These are phyloP conservation scores for Chaetoceros tenuissimus DNA, from an alignment of 108 stramenopile species.

Conservation along the genomic window DNA sequence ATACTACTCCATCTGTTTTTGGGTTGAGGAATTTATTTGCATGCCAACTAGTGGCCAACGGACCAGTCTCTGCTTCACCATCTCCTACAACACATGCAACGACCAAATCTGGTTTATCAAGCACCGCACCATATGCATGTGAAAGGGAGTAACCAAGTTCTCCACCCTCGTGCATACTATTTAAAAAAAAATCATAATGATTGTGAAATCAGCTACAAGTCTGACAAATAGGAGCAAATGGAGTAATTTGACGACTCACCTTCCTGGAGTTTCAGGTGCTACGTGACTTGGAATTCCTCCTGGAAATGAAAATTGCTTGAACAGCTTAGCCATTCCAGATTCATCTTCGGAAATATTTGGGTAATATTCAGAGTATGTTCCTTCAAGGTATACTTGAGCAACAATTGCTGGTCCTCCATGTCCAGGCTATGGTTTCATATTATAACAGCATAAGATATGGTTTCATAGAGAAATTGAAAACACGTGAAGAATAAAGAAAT, in stretches of 20 bases:
- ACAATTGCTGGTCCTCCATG: conserved; percentile 20
- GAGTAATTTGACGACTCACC: too few relatives aligned
- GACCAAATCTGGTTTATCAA: conserved; percentile 15
- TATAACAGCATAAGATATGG: too few relatives aligned
- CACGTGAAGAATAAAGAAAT: too few relatives aligned
- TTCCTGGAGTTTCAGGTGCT: conserved; percentile 19
- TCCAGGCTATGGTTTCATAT: too few relatives aligned
- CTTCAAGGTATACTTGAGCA: conserved; percentile 19
- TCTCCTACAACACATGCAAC: conserved; percentile 16
- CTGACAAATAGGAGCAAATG: too few relatives aligned
- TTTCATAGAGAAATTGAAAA: too few relatives aligned
- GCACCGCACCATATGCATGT: conserved; percentile 16
- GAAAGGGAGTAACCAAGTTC: conserved; percentile 19
- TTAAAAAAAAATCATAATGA: too few relatives aligned
- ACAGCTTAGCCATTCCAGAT: conserved; percentile 13
- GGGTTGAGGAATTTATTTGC: conserved; percentile 22
- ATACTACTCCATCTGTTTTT: conserved; percentile 16
- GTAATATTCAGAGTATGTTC: conserved; percentile 16
- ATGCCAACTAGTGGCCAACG: conserved; percentile 19
- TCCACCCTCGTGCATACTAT: conserved; percentile 23
- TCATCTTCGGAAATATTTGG: conserved; percentile 17
- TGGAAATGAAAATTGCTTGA: conserved; percentile 20
- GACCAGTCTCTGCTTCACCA: conserved; percentile 21
- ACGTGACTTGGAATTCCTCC: conserved; percentile 17
- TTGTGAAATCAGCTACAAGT: too few relatives aligned